Base-by-base conservation (phyloP, 2,329 filamentous ascomycete genomes). In the Cercospora janseana region DNA sequence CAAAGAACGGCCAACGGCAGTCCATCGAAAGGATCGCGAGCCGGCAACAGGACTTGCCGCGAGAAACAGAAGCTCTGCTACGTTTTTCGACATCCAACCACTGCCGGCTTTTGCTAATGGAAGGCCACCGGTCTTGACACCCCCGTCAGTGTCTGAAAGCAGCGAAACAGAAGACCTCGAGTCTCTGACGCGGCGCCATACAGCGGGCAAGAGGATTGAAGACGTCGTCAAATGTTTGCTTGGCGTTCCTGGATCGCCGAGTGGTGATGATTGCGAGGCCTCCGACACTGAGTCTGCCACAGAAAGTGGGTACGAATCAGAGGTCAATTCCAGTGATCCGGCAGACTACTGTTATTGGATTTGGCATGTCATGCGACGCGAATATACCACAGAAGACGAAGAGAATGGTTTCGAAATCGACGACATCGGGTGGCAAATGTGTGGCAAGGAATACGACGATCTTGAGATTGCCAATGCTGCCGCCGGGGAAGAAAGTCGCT, bases 361-460 rank as follows among this genome's bases (percentile, higher is more conserved):
- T 2, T 57, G 52, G 23, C 34, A n/a, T 4, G 24, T 57, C 2
- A 21, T 32, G 3, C 49, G 52, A 5, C 46, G 49, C n/a, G 55
- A 57, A 8, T 37, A n/a, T 20, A 32, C 21, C 8, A 16, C 21
- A 4, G 42, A 52, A 7, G 38, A 48, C 18, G 40, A 23, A 18
- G 27, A 54, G 15, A 15, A 26, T 6, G 23, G 13, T 5, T n/a
- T 42, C 27, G 20, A 41, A 6, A 24, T 34, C 16, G 16, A 31
- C 16, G 18, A 40, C 6, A 29, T 24, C 8, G 43, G 26, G 3
- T 48, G 40, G 37, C 7, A 3, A 23, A 28, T 47, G 13, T 49
- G 45, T 27, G 28, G 20, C 4, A 13, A n/a, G 4, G 35, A 29
- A 3, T 49, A n/a, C 12, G 47, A 54, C 21, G 13, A 31, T 10